phyloP scores from a whole-genome alignment of 2,329 filamentous ascomycete species.

The Stylonectria norvegica region DNA sequence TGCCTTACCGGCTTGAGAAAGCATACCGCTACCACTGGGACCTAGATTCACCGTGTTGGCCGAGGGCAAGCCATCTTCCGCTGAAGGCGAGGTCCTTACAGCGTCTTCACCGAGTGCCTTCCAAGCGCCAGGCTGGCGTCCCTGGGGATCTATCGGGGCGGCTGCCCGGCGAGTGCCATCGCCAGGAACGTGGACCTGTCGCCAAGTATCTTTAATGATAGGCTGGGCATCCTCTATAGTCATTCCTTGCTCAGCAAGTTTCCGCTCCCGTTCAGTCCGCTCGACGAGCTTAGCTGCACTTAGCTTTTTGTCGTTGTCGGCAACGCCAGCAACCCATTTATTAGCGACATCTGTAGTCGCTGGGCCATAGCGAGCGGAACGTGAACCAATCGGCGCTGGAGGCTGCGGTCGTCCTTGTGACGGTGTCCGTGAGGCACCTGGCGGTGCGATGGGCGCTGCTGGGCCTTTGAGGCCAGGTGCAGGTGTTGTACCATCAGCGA shows the following conservation, averaged over 20 bases:
- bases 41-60: constrained; percentile 30
- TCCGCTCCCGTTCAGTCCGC: constrained; percentile 41
- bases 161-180: constrained; percentile 34
- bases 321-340: constrained; percentile 42
- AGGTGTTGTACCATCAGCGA: constrained; percentile 37
- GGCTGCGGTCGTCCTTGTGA: constrained; percentile 29
- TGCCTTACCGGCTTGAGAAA: constrained; percentile 28
- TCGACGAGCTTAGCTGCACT: constrained; percentile 38
- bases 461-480: constrained; percentile 38
- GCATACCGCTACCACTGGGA: constrained; percentile 21
- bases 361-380: constrained; percentile 27
- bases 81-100: constrained; percentile 9
- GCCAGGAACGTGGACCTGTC: constrained; percentile 38
- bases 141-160: constrained; percentile 26
- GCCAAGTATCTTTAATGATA: constrained; percentile 54
- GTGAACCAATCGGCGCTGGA: constrained; percentile 33
- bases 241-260: constrained; percentile 43
- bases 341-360: constrained; percentile 34
- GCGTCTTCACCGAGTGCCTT: constrained; percentile 29
- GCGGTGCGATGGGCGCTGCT: constrained; percentile 44
- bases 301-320: constrained; percentile 46
- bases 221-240: constrained; percentile 44
- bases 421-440: constrained; percentile 24
- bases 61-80: constrained; percentile 22
- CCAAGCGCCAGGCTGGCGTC: constrained; percentile 29